Percentiles rank a stretch among this genome's conserved stretches.
These are phyloP conservation scores for Pythium rhizo-oryzae DNA, from an alignment of 352 stramenopile genomes.

Conservation along the genomic window DNA sequence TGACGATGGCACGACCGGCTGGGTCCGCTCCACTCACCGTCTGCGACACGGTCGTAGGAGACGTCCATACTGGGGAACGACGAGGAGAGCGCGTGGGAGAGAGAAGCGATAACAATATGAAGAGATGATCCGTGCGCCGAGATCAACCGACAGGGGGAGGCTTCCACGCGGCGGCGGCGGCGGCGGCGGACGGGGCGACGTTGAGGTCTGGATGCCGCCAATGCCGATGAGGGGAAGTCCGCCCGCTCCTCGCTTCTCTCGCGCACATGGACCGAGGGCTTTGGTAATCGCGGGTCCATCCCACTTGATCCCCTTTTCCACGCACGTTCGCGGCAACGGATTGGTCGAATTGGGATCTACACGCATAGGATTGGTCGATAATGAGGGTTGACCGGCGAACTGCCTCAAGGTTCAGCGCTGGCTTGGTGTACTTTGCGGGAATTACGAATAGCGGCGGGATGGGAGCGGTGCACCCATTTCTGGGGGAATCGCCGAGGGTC, in stretches of 20 bases:
- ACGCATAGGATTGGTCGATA: not conserved
- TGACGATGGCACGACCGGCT: conserved; percentile 8
- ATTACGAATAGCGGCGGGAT: not conserved
- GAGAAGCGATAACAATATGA: not conserved
- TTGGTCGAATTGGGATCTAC: not conserved
- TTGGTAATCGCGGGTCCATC: conserved; percentile 14
- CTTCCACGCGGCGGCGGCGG: conserved; percentile 8
- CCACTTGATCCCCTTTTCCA: conserved; percentile 21
- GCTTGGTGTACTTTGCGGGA: conserved; percentile 3
- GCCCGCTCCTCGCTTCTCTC: conserved; percentile 8
- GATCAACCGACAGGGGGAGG: not conserved
- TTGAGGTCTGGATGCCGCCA: not conserved
- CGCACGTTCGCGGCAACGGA: conserved; percentile 6
- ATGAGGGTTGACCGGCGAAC: not conserved
- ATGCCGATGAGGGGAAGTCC: too few relatives aligned
- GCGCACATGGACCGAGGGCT: conserved; percentile 2
- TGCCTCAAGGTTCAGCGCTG: not conserved
- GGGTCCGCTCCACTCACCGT: conserved; percentile 5
- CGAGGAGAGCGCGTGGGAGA: not conserved
- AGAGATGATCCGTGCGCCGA: not conserved
- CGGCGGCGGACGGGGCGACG: not conserved
- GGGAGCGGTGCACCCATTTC: not conserved
- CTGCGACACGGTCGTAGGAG: not conserved
- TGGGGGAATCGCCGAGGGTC: too few relatives aligned
- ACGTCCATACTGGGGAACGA: not conserved